These are phyloP conservation scores for Retiboletus flavoniger DNA, from an alignment of 1,284 basidiomycete species.

Conservation along the genomic window DNA sequence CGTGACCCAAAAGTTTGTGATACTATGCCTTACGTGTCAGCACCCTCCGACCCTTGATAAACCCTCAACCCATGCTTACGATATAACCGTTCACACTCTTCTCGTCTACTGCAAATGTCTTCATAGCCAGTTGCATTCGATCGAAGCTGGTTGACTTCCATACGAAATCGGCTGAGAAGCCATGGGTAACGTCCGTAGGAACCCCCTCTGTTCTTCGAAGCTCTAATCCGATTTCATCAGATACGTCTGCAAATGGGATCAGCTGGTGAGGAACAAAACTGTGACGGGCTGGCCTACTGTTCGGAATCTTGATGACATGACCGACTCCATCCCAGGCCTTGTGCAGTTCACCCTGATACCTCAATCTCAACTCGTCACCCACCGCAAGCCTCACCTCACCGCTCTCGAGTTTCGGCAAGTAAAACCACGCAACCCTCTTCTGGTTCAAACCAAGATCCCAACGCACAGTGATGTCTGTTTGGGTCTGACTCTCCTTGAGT, in stretches of 20 bases:
- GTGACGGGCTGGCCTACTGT: constrained; percentile 62
- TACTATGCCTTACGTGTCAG: constrained; percentile 56
- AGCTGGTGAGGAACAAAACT: constrained; percentile 13
- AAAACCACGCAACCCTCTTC: constrained; percentile 96
- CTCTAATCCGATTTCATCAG: constrained; percentile 96
- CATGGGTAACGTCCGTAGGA: constrained; percentile 91
- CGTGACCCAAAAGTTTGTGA: constrained; percentile 96
- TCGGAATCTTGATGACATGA: constrained; percentile 99
- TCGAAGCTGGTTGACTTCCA: constrained; percentile 99
- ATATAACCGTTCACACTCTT: constrained; percentile 99
- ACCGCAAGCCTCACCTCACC: constrained; percentile 97
- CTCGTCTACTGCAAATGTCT: constrained; percentile 98
- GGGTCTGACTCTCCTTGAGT: constrained; percentile 97
- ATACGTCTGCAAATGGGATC: constrained; percentile 67
- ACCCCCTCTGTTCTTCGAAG: constrained; percentile 91
- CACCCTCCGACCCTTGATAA: background rate
- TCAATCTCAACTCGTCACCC: constrained; percentile 91
- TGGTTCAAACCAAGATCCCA: constrained; percentile 99
- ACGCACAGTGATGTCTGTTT: constrained; percentile 91
- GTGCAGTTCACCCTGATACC: constrained; percentile 86
- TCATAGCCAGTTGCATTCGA: constrained; percentile 99
- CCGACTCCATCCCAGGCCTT: constrained; percentile 97
- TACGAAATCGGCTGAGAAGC: constrained; percentile 96
- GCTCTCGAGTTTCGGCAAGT: constrained; percentile 94
- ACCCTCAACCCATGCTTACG: constrained; percentile 40